phyloP scores from a whole-genome alignment of 768 basidiomycete genomes.

The Tremella mesenterica region DNA sequence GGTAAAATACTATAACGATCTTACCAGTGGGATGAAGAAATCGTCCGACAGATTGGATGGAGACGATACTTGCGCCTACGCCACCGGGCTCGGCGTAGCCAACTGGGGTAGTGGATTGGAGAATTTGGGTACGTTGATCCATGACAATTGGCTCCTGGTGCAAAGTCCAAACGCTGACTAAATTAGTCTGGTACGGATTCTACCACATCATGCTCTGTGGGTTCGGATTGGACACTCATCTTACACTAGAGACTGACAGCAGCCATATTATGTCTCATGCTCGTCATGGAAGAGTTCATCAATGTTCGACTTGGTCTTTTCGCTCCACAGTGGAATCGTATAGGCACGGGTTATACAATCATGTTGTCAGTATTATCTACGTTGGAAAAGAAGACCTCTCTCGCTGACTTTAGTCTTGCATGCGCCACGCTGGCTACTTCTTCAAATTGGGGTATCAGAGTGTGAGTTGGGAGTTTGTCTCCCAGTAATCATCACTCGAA shows the following conservation, averaged over 20 bases:
- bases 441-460: constrained; percentile 15
- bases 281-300: constrained; percentile 25
- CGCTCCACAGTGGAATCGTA: constrained; percentile 30
- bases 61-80: constrained; percentile 22
- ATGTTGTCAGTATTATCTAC: constrained; percentile 29
- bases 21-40: neutral
- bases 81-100: constrained; percentile 25
- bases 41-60: neutral
- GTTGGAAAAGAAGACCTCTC: neutral
- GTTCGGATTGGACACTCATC: neutral
- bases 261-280: constrained; percentile 23
- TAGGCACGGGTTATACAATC: constrained; percentile 28
- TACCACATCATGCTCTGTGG: constrained; percentile 23
- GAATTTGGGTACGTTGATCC: constrained; percentile 16
- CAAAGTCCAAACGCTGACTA: neutral
- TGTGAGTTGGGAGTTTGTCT: constrained; percentile 7
- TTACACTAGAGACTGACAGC: neutral
- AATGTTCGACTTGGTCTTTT: constrained; percentile 32
- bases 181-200: constrained; percentile 24
- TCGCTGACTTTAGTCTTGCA: constrained; percentile 8
- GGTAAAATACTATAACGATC: neutral
- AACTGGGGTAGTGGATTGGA: constrained; percentile 22
- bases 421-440: constrained; percentile 16
- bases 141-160: too few species aligned
- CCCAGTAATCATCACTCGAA: neutral